These are phyloP conservation scores for Trametes coccinea DNA, from an alignment of 768 basidiomycete species.

Conservation along the genomic window DNA sequence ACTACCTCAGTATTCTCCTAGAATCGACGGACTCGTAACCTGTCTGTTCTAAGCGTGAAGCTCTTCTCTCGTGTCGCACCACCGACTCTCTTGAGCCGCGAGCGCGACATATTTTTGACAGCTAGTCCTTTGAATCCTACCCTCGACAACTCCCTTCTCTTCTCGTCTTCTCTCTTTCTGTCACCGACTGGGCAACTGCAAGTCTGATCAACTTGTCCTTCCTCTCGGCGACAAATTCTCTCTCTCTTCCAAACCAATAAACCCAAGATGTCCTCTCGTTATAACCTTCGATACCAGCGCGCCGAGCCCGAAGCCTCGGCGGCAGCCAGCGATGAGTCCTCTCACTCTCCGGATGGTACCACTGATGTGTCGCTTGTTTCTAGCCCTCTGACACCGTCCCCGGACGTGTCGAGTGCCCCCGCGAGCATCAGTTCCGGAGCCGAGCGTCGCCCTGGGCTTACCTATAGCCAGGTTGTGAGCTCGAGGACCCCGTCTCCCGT, in stretches of 20 bases:
- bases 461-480: slow-evolving; percentile 15
- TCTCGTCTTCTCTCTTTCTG: background rate
- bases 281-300: slow-evolving; percentile 18
- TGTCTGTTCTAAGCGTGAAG: too few species aligned
- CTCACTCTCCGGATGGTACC: background rate
- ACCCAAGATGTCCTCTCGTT: slow-evolving; percentile 7
- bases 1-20: too few species aligned
- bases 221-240: slow-evolving; percentile 7
- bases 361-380: background rate
- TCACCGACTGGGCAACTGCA: slow-evolving; percentile 13
- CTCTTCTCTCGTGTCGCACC: too few species aligned
- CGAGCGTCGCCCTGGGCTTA: slow-evolving; percentile 3
- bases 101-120: slow-evolving; percentile 13
- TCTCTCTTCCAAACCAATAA: background rate
- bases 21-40: too few species aligned
- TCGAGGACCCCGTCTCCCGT: slow-evolving; percentile 14
- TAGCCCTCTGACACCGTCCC: slow-evolving; percentile 2
- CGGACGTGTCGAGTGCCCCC: background rate
- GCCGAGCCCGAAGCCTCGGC: background rate
- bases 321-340: slow-evolving; percentile 1
- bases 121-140: background rate
- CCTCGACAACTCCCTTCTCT: too few species aligned
- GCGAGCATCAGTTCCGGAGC: too few species aligned
- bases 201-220: slow-evolving; percentile 24
- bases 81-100: too few species aligned